Evolutionary conservation across 2,329 filamentous ascomycete species (phyloP), one percentile per base, ranked within the genome.

Genomic region (Tolypocladium album): DNA sequence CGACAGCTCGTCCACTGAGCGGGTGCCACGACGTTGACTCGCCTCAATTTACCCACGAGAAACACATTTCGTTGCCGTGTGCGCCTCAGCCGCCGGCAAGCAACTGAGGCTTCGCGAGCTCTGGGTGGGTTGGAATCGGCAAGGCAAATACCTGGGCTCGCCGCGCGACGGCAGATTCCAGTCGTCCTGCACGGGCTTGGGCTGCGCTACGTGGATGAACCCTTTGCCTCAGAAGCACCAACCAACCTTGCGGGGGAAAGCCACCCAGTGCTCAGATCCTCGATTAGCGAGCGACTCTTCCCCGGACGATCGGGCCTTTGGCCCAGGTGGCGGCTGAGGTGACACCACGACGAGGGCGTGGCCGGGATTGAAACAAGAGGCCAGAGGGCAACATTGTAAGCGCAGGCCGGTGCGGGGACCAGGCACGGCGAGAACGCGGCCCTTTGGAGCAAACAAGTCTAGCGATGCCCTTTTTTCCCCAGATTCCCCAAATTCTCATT

Each of bases 281-380:
- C 53, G 60, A 60, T 61, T 53, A 61, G 60, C 60, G 60, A 61
- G 60, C 56, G 38, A 39, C 55, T 42, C 38, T 47, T 36, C 58
- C 55, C 42, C 53, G 53, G 58, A 61, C 57, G 27, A 22, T 47
- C n/a, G 55, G 47, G 47, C 47, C 47, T 34, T 52, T 52, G 47
- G 27, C 53, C 53, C 58, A 27, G 56, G 43, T 55, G 50, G 40
- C 58, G 59, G 58, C 60, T 57, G 60, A 61, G 55, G 58, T 61
- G 60, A 61, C 60, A 61, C 50, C 58, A 38, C 22, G 17, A 38
- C 38, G 13, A 45, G 47, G 36, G 39, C 42, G 45, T 55, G 45
- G 38, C 38, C 22, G 57, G 58, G 40, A 45, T 43, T 45, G 56
- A 22, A 22, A 40, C 56, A 47, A 58, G 17, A 15, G 50, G 50